phyloP scores from a whole-genome alignment of 2,329 filamentous ascomycete genomes.

The Fusarium succisae region DNA sequence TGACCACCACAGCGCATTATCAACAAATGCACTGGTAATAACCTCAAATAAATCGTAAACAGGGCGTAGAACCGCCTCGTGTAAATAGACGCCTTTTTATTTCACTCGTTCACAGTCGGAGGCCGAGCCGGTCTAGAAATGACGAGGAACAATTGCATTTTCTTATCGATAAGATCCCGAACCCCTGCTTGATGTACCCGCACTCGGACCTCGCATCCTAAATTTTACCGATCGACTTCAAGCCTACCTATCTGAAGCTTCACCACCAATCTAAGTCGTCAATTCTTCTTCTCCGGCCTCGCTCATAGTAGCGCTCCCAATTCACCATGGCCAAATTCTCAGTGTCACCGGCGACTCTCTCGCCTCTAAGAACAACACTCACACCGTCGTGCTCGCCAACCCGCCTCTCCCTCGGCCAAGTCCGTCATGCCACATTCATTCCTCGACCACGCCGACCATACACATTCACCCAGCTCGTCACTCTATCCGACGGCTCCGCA shows the following conservation, averaged over 20 bases:
- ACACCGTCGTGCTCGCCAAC: constrained; percentile 37
- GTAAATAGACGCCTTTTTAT: neutral
- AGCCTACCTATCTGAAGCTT: constrained; percentile 12
- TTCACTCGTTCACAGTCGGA: constrained; percentile 9
- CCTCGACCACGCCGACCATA: constrained; percentile 91
- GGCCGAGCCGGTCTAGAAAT: constrained; percentile 24
- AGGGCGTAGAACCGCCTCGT: neutral
- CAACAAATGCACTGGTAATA: neutral
- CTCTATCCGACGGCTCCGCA: constrained; percentile 88
- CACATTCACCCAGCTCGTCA: constrained; percentile 96
- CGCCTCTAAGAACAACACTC: constrained; percentile 45
- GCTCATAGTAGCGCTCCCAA: neutral
- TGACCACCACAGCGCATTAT: constrained; percentile 33
- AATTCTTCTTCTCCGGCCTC: constrained; percentile 19
- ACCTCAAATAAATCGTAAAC: neutral
- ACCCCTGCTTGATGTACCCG: constrained; percentile 25
- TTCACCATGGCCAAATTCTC: constrained; percentile 46
- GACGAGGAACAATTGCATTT: constrained; percentile 22
- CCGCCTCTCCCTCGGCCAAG: constrained; percentile 59
- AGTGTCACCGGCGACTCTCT: constrained; percentile 40
- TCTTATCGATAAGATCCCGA: constrained; percentile 43
- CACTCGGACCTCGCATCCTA: constrained; percentile 35
- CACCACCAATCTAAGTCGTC: constrained; percentile 16
- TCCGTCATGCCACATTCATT: constrained; percentile 85
- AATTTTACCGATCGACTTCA: constrained; percentile 43